Evolutionary conservation across 2,329 filamentous ascomycete species (phyloP).

Genomic region (Chrysoporthe puriensis): DNA sequence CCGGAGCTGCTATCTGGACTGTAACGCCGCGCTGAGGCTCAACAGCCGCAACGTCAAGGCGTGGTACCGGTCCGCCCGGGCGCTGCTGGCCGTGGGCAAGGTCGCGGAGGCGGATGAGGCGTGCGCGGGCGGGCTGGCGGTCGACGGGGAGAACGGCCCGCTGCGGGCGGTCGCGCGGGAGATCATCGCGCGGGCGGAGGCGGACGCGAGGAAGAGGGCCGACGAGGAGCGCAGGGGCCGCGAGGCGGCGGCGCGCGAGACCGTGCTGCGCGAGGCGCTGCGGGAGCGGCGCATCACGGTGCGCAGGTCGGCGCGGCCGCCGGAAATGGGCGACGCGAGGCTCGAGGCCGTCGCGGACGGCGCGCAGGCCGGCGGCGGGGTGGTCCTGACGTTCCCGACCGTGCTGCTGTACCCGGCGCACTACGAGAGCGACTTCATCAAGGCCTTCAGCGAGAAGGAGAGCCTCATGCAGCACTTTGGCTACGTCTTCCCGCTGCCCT

Average conservation of each 20-base stretch:
- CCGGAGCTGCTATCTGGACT: slow-evolving; percentile 83
- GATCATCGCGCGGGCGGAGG: slow-evolving; percentile 62
- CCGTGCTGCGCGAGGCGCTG: slow-evolving; percentile 68
- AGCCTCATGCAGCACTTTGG: slow-evolving; percentile 75
- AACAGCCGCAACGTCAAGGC: slow-evolving; percentile 87
- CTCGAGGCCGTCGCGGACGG: slow-evolving; percentile 73
- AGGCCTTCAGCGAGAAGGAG: slow-evolving; percentile 79
- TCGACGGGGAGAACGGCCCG: slow-evolving; percentile 73
- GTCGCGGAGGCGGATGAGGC: slow-evolving; percentile 80
- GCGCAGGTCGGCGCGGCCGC: slow-evolving; percentile 69
- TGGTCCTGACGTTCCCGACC: slow-evolving; percentile 69
- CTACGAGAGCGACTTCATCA: slow-evolving; percentile 87
- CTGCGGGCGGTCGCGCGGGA: slow-evolving; percentile 66
- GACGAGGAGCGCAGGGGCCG: slow-evolving; percentile 54
- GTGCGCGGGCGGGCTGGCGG: slow-evolving; percentile 70
- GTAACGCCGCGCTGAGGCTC: slow-evolving; percentile 75
- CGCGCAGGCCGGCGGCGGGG: slow-evolving; percentile 47
- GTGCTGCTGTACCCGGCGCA: slow-evolving; percentile 85
- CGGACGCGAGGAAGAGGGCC: slow-evolving; percentile 33
- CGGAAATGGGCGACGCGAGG: slow-evolving; percentile 84
- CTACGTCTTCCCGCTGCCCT: slow-evolving; percentile 87
- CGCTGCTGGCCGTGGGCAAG: slow-evolving; percentile 78
- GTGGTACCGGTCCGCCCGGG: slow-evolving; percentile 80
- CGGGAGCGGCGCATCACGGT: slow-evolving; percentile 71
- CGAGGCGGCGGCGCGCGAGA: slow-evolving; percentile 57